A percentile compares a stretch with the other conserved stretches of the same genome.
phyloP scores from a whole-genome alignment of 257 asterid genomes.

The Prunella vulgaris region DNA sequence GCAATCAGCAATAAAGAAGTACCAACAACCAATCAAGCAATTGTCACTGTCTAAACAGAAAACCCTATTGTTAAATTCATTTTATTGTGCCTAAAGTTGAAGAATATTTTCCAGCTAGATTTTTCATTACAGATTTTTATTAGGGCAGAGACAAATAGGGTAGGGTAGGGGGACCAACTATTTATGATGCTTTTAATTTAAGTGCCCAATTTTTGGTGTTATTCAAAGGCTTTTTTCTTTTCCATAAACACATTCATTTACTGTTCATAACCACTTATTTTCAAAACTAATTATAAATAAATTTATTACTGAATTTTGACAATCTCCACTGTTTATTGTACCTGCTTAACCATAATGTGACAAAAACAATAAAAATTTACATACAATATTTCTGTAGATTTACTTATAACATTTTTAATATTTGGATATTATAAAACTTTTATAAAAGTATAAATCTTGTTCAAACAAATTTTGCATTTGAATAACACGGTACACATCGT shows the following conservation, averaged over 20 bases:
- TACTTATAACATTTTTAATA: no score
- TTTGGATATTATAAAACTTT: no score
- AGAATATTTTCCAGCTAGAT: slow-evolving; percentile 45
- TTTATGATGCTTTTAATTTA: slow-evolving; percentile 34
- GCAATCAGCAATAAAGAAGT: slow-evolving; percentile 61
- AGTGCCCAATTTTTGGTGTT: slow-evolving; percentile 34
- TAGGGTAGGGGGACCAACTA: slow-evolving; percentile 60
- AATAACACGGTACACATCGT: no score
- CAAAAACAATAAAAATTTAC: not conserved
- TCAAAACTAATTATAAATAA: not conserved
- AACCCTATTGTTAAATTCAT: slow-evolving; percentile 28
- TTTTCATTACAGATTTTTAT: slow-evolving; percentile 25
- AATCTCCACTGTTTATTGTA: not conserved
- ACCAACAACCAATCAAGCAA: slow-evolving; percentile 60
- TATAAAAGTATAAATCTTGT: no score
- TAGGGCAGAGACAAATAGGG: slow-evolving; percentile 35
- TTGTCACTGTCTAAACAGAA: slow-evolving; percentile 52
- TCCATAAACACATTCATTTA: not conserved
- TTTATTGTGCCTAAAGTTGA: slow-evolving; percentile 19
- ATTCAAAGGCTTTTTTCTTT: slow-evolving; percentile 22
- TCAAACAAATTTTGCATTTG: no score
- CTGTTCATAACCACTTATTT: not conserved
- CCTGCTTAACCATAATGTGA: not conserved
- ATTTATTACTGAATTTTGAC: not conserved
- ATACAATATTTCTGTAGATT: no score